Percentiles rank a stretch among this genome's conserved stretches.
These are phyloP conservation scores for Helianthus annuus DNA, from an alignment of 129 eudicot genomes.

Conservation along the genomic window HanXRQr2.0-SUNRISE NC_035444.2:2368929-2369428, in stretches of 20 bases:
- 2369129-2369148: conserved; percentile 81
- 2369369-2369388: conserved; percentile 79
- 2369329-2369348: conserved; percentile 83
- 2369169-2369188: conserved; percentile 59
- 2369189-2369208: background rate
- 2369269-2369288: conserved; percentile 43
- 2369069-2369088: conserved; percentile 39
- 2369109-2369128: conserved; percentile 89
- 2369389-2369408: background rate
- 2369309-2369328: conserved; percentile 70
- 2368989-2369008: conserved; percentile 96
- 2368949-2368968: background rate
- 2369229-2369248: background rate
- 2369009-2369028: conserved; percentile 85
- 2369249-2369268: conserved; percentile 1
- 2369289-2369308: conserved; percentile 71
- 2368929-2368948: background rate
- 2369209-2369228: background rate
- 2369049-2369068: conserved; percentile 24
- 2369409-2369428: background rate
- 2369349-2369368: conserved; percentile 87
- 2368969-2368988: conserved; percentile 69
- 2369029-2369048: conserved; percentile 66
- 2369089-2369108: conserved; percentile 77
- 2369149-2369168: conserved; percentile 56